Conservation (phyloP, 2,329 filamentous ascomycete genomes). For the Pseudomassariella vexata region DNA sequence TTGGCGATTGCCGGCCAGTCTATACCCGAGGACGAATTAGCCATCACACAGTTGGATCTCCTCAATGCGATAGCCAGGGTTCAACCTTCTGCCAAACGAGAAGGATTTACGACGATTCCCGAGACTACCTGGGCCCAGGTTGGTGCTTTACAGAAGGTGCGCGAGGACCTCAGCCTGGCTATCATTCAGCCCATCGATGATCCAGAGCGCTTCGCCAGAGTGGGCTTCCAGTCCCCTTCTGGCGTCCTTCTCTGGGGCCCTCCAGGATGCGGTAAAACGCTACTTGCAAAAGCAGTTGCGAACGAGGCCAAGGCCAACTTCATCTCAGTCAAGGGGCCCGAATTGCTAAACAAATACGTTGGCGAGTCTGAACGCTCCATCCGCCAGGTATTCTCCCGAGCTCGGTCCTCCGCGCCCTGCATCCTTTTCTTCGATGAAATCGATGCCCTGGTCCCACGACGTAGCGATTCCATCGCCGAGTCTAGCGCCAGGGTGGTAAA, state of each 20-base stretch:
- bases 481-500: slow-evolving; percentile 88
- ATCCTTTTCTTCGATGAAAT: slow-evolving; percentile 98
- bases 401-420: slow-evolving; percentile 80
- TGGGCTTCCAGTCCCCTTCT: slow-evolving; percentile 75
- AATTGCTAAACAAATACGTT: slow-evolving; percentile 95
- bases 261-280: slow-evolving; percentile 92
- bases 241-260: slow-evolving; percentile 95
- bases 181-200: slow-evolving; percentile 86
- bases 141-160: slow-evolving; percentile 74
- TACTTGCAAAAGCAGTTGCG: slow-evolving; percentile 92
- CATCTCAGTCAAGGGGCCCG: slow-evolving; percentile 94
- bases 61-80: slow-evolving; percentile 67
- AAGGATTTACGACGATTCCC: slow-evolving; percentile 92
- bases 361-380: slow-evolving; percentile 93
- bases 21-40: slow-evolving; percentile 15
- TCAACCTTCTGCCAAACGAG: slow-evolving; percentile 76
- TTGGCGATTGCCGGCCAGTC: slow-evolving; percentile 13
- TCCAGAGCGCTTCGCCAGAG: slow-evolving; percentile 68
- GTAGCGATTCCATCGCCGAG: slow-evolving; percentile 74
- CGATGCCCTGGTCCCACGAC: slow-evolving; percentile 81
- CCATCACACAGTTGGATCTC: slow-evolving; percentile 57
- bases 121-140: slow-evolving; percentile 92
- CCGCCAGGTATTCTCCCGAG: slow-evolving; percentile 84
- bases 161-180: slow-evolving; percentile 74
- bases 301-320: slow-evolving; percentile 96